Evolutionary conservation across 805 yeast genomes (phyloP).

Genomic region (Ogataea wickerhamii): DNA sequence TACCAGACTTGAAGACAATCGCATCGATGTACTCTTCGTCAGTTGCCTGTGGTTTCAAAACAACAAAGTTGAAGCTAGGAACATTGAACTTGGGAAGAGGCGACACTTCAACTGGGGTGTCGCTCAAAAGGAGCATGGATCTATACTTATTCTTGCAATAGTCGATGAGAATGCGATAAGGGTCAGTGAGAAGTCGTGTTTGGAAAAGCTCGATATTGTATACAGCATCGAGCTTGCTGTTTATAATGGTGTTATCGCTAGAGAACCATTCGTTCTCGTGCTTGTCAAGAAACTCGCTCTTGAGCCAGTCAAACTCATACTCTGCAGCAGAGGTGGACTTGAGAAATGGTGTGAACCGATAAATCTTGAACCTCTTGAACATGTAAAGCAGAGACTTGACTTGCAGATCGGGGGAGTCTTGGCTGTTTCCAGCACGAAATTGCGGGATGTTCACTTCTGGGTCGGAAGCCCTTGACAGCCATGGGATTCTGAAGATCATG

Average conservation of each 20-base stretch:
- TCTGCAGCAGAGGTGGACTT: slow-evolving; percentile 28
- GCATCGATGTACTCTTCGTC: slow-evolving; percentile 43
- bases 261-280: slow-evolving; percentile 7
- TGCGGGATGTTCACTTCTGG: slow-evolving; percentile 46
- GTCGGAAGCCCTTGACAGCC: slow-evolving; percentile 3
- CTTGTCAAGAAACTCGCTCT: slow-evolving; percentile 3
- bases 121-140: slow-evolving; percentile 53
- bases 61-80: slow-evolving; percentile 33
- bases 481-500: slow-evolving; percentile 1
- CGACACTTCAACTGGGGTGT: slow-evolving; percentile 40
- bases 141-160: slow-evolving; percentile 66
- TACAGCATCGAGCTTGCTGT: slow-evolving; percentile 48
- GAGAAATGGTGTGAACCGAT: slow-evolving; percentile 41
- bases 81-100: slow-evolving; percentile 27
- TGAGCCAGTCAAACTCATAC: slow-evolving; percentile 22
- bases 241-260: slow-evolving; percentile 18
- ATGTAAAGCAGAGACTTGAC: slow-evolving; percentile 56
- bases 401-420: slow-evolving; percentile 61
- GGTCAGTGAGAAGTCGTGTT: slow-evolving; percentile 44
- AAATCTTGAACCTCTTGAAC: slow-evolving; percentile 48
- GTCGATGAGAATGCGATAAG: slow-evolving; percentile 63
- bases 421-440: slow-evolving; percentile 42
- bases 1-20: slow-evolving; percentile 42
- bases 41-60: slow-evolving; percentile 40
- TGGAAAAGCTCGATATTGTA: slow-evolving; percentile 50